Evolutionary conservation across 2,329 filamentous ascomycete genomes (phyloP).

Genomic region (Beauveria pseudobassiana): DNA sequence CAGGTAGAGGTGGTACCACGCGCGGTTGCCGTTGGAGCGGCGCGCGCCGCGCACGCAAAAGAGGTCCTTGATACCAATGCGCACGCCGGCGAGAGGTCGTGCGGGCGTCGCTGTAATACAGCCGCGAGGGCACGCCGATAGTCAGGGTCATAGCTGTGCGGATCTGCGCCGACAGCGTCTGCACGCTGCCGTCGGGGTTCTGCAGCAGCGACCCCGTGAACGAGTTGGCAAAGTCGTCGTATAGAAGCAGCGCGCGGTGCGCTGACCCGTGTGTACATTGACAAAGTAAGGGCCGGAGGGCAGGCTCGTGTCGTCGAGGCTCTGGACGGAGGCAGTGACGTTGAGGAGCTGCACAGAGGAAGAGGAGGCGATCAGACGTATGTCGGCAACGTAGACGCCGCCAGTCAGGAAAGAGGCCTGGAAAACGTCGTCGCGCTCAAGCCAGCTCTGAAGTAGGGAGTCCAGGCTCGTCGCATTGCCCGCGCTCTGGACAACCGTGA

Average conservation of each 20-base stretch:
- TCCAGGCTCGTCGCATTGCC: conserved; percentile 17
- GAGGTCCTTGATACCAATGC: conserved; percentile 40
- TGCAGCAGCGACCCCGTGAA: conserved; percentile 24
- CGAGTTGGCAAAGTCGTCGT: conserved; percentile 24
- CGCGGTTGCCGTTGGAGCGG: conserved; percentile 45
- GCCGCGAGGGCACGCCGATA: conserved; percentile 48
- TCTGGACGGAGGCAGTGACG: not conserved
- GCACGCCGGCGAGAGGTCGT: conserved; percentile 48
- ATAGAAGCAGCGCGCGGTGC: conserved; percentile 28
- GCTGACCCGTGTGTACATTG: conserved; percentile 23
- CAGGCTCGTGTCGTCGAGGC: not conserved
- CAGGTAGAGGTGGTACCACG: conserved; percentile 46
- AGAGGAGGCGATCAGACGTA: conserved; percentile 14
- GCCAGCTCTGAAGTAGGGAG: conserved; percentile 24
- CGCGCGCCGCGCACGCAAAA: conserved; percentile 44
- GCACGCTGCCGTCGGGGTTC: conserved; percentile 23
- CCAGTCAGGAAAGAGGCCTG: conserved; percentile 14
- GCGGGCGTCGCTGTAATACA: conserved; percentile 47
- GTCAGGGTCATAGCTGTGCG: conserved; percentile 21
- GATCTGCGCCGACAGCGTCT: conserved; percentile 23
- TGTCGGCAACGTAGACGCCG: conserved; percentile 13
- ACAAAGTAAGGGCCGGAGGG: conserved; percentile 31
- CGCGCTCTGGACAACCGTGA: conserved; percentile 25
- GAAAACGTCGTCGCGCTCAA: conserved; percentile 21
- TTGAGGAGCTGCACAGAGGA: conserved; percentile 16